Base-by-base conservation (phyloP, 129 eudicot genomes). In the Heracleum sosnowskyi region DNA sequence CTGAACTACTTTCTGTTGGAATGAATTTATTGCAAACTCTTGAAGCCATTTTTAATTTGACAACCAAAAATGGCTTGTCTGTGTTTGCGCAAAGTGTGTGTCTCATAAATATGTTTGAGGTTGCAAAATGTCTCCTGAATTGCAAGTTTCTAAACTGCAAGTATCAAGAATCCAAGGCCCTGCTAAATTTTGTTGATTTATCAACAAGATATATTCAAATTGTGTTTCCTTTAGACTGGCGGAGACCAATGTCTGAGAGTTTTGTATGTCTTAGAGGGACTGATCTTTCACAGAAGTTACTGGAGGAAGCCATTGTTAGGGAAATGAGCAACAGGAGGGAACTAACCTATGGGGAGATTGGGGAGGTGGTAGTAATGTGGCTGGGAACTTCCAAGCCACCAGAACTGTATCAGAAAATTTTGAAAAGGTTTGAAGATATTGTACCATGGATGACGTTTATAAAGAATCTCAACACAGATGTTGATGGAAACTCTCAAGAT, bases 221-320 rank as follows among this genome's bases (percentile, higher is more conserved):
- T 28, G 85, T 85, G 12, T 93, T 88, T 83, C 88, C 92, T 8
- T 80, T 88, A 74, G 96, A 93, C 79, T 83, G 89, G 86, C 71
- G 87, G 35, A 45, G 33, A 24, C 83, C 91, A 28, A 42, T 86
- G 49, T 77, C 82, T 31, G 28, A 63, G 47, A 79, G 63, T 42
- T 73, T 90, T 80, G 73, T 88, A 15, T 78, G 85, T 6, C 74
- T 93, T 77, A 81, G 83, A 80, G 85, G 69, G 45, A 84, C 86
- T 7, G 84, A 86, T 57, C 28, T 53, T 49, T 88, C 89, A 24
- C 66, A 24, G 45, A 63, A 80, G 31, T 79, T 90, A 76, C 87
- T 93, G 26, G 84, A 86, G 57, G 93, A 84, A 60, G 77, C 82
- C 40, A 51, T 90, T 74, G 62, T 44, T 18, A 78, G 79, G 73